phyloP scores from a whole-genome alignment of 768 basidiomycete species.

The Rhodotorula paludigena region DNA sequence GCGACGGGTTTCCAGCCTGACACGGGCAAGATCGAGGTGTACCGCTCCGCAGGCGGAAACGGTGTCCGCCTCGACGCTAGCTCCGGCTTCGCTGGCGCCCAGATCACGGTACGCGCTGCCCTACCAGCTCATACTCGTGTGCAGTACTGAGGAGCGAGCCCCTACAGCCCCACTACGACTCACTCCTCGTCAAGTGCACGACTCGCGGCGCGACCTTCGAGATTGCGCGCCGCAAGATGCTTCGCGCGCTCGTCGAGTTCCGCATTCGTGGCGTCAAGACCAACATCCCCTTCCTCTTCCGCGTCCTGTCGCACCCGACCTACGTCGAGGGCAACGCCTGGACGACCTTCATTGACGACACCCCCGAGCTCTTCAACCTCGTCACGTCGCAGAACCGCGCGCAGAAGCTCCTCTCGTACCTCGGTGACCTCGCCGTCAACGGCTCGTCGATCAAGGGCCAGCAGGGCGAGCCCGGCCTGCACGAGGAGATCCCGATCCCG shows the following conservation, averaged over 20 bases:
- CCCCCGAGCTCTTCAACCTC: conserved; percentile 97
- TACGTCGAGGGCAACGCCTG: conserved; percentile 96
- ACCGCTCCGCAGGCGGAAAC: conserved; percentile 96
- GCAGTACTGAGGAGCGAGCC: too few relatives aligned
- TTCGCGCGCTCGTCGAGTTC: conserved; percentile 98
- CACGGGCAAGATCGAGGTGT: conserved; percentile 88
- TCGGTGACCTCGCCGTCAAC: conserved; percentile 96
- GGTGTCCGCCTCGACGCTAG: conserved; percentile 94
- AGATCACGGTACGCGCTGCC: too few relatives aligned
- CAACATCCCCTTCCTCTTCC: conserved; percentile 99
- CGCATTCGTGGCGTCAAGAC: conserved; percentile 87
- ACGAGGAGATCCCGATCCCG: conserved; percentile 78
- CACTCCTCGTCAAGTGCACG: conserved; percentile 89
- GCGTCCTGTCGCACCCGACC: conserved; percentile 89
- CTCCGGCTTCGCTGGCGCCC: conserved; percentile 96
- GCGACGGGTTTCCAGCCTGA: conserved; percentile 91
- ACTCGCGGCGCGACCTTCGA: conserved; percentile 97
- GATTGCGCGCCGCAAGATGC: conserved; percentile 97
- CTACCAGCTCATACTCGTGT: too few relatives aligned
- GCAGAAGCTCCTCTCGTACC: conserved; percentile 91
- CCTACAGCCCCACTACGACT: conserved; percentile 99
- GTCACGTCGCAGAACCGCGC: conserved; percentile 97
- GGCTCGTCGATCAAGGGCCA: conserved; percentile 98
- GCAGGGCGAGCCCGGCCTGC: conserved; percentile 87
- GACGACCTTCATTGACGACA: conserved; percentile 99